These are phyloP conservation scores for Pseudotsuga menziesii DNA, from an alignment of 75 land plant genomes.

Conservation along the genomic window DNA sequence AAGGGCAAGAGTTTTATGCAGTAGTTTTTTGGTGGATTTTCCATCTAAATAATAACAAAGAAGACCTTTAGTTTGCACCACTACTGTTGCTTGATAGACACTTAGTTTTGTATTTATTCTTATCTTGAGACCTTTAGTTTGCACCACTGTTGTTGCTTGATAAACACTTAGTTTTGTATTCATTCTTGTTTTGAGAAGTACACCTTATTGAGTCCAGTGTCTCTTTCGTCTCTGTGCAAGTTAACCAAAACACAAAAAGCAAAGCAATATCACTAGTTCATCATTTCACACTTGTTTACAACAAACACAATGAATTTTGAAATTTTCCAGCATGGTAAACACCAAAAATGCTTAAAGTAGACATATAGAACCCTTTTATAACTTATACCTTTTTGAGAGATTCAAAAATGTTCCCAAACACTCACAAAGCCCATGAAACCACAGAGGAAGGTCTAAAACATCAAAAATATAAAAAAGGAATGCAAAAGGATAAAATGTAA, in stretches of 20 bases:
- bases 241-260: neutral
- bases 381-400: too few species aligned
- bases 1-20: constrained; percentile 58
- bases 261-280: neutral
- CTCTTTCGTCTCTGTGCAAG: constrained; percentile 73
- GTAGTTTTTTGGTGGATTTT: constrained; percentile 41
- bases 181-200: constrained; percentile 53
- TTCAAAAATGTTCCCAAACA: too few species aligned
- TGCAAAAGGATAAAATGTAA: too few species aligned
- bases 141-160: constrained; percentile 57
- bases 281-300: neutral
- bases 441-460: too few species aligned
- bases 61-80: constrained; percentile 47
- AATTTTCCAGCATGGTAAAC: neutral
- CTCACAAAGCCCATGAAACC: too few species aligned
- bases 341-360: neutral
- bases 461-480: too few species aligned
- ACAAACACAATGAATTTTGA: neutral
- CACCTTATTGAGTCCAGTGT: constrained; percentile 71
- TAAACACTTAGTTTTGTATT: constrained; percentile 59
- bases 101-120: constrained; percentile 53
- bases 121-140: constrained; percentile 54
- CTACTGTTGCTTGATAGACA: constrained; percentile 65
- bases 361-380: too few species aligned
- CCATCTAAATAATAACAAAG: constrained; percentile 46